phyloP scores from a whole-genome alignment of 148 eudicot genomes.

The Talinum fruticosum region DNA sequence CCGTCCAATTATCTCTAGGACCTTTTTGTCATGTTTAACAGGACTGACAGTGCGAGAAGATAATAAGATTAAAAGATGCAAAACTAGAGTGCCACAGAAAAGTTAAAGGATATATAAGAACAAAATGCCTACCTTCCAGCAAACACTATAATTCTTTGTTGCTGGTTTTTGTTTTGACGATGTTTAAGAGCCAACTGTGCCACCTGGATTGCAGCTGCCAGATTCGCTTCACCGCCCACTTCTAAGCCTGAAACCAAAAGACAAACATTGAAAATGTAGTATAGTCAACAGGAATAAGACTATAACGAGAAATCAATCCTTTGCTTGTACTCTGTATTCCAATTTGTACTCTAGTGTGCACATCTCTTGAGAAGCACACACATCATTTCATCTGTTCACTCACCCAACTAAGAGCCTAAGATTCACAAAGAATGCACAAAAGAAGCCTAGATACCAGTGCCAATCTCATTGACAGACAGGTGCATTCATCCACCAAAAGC shows the following conservation, averaged over 20 bases:
- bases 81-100: not conserved
- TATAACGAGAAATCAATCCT: not conserved
- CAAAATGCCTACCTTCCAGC: conserved; percentile 71
- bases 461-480: too few species aligned
- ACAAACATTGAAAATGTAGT: conserved; percentile 1
- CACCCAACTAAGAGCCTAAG: not conserved
- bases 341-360: too few species aligned
- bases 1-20: conserved; percentile 84
- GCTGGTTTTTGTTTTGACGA: conserved; percentile 97
- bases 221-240: conserved; percentile 90
- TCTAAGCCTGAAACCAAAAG: conserved; percentile 56
- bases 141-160: conserved; percentile 90
- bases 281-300: conserved; percentile 2
- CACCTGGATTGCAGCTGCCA: conserved; percentile 94
- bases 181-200: conserved; percentile 98
- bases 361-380: not conserved
- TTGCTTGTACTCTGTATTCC: too few species aligned
- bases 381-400: not conserved
- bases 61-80: conserved; percentile 4
- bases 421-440: not conserved
- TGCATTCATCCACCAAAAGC: not conserved
- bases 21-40: conserved; percentile 83
- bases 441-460: not conserved
- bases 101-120: not conserved
- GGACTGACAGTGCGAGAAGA: conserved; percentile 44